Evolutionary conservation across 495 filamentous ascomycete species (phyloP).

Genomic region (Hyaloscypha hepaticicola): DNA sequence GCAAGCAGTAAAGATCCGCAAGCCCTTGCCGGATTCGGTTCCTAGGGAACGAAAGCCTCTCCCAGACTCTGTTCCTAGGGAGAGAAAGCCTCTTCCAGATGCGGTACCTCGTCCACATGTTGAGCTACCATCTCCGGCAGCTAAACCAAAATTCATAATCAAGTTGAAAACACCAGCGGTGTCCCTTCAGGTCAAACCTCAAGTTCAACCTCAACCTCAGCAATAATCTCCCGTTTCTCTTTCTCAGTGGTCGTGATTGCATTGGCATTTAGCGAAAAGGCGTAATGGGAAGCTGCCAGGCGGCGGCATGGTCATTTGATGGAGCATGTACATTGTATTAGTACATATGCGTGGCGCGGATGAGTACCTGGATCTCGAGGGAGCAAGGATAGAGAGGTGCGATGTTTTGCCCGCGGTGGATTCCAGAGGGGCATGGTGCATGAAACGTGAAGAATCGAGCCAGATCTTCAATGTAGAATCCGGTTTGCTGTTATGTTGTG

Average conservation of each 20-base stretch:
- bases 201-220: background rate
- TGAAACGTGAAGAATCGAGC: background rate
- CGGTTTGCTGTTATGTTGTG: background rate
- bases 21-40: slow-evolving; percentile 5
- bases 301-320: background rate
- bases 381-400: background rate
- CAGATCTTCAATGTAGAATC: background rate
- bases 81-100: slow-evolving; percentile 17
- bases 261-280: slow-evolving; percentile 33
- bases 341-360: background rate
- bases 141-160: slow-evolving; percentile 7
- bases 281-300: slow-evolving; percentile 15
- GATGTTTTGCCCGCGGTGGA: background rate
- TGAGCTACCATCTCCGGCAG: background rate
- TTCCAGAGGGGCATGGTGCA: background rate
- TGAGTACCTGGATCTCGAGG: background rate
- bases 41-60: background rate
- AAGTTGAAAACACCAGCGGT: slow-evolving; percentile 12
- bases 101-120: background rate
- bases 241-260: background rate
- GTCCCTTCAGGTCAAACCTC: background rate
- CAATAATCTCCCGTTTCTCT: background rate
- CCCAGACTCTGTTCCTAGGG: background rate
- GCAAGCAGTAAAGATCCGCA: slow-evolving; percentile 1
- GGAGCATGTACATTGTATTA: background rate